These are phyloP conservation scores for Lasiosphaeria ovina DNA, from an alignment of 495 filamentous ascomycete genomes.

Conservation along the genomic window DNA sequence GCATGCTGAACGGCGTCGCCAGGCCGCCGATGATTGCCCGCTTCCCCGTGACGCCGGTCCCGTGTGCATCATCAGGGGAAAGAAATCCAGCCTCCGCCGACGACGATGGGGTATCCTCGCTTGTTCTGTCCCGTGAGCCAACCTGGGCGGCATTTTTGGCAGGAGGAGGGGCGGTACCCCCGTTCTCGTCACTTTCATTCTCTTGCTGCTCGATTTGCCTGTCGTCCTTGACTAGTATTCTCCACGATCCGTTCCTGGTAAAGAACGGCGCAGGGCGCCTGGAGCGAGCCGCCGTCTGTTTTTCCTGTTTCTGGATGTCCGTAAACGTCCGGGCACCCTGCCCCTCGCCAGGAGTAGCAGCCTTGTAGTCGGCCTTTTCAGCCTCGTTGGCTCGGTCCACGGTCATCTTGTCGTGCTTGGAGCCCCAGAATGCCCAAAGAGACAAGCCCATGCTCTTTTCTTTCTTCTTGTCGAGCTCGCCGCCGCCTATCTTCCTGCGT, in stretches of 20 bases:
- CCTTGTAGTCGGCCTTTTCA: constrained; percentile 27
- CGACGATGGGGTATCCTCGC: too few relatives aligned
- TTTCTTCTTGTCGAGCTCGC: constrained; percentile 43
- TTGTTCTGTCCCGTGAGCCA: too few relatives aligned
- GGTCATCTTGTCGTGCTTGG: constrained; percentile 78
- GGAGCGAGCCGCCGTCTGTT: constrained; percentile 7
- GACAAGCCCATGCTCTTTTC: constrained; percentile 70
- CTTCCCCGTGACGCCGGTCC: constrained; percentile 44
- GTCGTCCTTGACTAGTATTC: constrained; percentile 42
- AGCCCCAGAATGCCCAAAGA: constrained; percentile 82
- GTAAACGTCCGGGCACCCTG: constrained; percentile 38
- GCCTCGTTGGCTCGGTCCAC: constrained; percentile 51
- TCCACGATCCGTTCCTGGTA: constrained; percentile 27
- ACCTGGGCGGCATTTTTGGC: constrained; percentile 15
- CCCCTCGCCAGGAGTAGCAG: constrained; percentile 26
- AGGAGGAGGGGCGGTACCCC: constrained; percentile 30
- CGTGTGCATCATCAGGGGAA: constrained; percentile 24
- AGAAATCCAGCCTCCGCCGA: constrained; percentile 15
- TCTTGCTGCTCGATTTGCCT: constrained; percentile 31
- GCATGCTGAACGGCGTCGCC: constrained; percentile 50
- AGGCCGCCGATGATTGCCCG: constrained; percentile 48
- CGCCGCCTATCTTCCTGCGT: constrained; percentile 51
- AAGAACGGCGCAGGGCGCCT: neutral
- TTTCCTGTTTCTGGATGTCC: constrained; percentile 34
- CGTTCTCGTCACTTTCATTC: constrained; percentile 22